Conservation (phyloP, 2,329 filamentous ascomycete genomes). For the Drechslerella coelobrocha region DNA sequence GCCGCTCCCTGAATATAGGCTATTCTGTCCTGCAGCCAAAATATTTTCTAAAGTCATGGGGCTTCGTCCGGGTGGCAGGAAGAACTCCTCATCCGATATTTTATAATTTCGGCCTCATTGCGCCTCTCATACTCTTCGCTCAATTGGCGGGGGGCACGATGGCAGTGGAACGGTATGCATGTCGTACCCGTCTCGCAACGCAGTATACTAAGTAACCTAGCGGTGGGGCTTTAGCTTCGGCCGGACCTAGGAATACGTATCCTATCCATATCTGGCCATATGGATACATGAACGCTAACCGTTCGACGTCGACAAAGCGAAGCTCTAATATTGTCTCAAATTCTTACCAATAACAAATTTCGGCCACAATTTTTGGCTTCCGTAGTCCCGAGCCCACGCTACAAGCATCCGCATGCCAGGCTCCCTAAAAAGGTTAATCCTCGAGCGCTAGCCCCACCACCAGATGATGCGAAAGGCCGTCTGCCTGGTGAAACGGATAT, state of each 20-base stretch:
- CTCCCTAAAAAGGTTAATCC: no score
- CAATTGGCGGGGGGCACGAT: no score
- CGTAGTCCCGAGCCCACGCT: constrained; percentile 31
- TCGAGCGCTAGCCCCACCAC: no score
- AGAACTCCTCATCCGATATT: constrained; percentile 50
- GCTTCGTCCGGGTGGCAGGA: constrained; percentile 37
- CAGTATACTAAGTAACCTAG: no score
- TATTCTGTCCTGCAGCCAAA: constrained; percentile 43
- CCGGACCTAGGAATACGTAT: no score
- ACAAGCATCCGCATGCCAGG: no score
- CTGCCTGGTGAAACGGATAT: constrained; percentile 23
- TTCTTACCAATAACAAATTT: constrained; percentile 29
- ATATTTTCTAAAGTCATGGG: constrained; percentile 25
- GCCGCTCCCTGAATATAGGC: constrained; percentile 47
- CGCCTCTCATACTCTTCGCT: not conserved
- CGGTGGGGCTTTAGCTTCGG: no score
- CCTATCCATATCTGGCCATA: no score
- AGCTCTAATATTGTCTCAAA: no score
- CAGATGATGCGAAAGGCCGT: no score
- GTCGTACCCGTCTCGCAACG: constrained; percentile 42
- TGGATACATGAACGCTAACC: no score
- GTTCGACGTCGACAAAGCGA: no score
- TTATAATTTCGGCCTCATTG: constrained; percentile 27
- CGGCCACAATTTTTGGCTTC: constrained; percentile 25
- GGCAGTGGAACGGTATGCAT: constrained; percentile 18